These are phyloP conservation scores for Elongisporangium prolatum DNA, from an alignment of 352 stramenopile species.

Conservation along the genomic window DNA sequence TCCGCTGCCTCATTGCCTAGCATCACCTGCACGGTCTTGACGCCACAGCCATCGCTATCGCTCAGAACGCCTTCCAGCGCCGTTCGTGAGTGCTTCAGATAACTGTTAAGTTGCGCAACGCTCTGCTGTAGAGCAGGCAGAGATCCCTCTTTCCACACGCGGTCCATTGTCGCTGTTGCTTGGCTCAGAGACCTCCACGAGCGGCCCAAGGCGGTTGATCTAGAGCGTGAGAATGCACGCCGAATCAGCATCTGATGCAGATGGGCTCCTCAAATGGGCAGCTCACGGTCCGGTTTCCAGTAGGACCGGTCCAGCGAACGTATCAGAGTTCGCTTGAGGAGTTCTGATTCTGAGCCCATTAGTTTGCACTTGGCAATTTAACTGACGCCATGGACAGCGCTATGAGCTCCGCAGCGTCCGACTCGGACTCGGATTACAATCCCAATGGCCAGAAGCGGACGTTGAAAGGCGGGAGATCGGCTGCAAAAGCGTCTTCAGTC, in stretches of 20 bases:
- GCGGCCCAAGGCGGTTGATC: background rate
- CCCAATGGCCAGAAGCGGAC: constrained; percentile 18
- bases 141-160: background rate
- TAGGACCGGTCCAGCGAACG: background rate
- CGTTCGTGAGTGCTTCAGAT: background rate
- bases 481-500: background rate
- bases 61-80: background rate
- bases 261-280: background rate
- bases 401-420: constrained; percentile 8
- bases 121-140: background rate
- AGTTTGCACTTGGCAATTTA: background rate
- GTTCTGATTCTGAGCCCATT: background rate
- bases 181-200: background rate
- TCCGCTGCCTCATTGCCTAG: constrained; percentile 81
- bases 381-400: background rate
- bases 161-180: background rate
- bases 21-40: constrained; percentile 39
- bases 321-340: background rate
- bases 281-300: background rate
- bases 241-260: background rate
- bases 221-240: background rate
- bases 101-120: background rate
- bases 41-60: background rate
- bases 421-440: constrained; percentile 32
- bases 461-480: constrained; percentile 5